A percentile compares a stretch with the other conserved stretches of the same genome.
Conservation (phyloP, 1,139 yeast species). For the Nadsonia commutata region DNA sequence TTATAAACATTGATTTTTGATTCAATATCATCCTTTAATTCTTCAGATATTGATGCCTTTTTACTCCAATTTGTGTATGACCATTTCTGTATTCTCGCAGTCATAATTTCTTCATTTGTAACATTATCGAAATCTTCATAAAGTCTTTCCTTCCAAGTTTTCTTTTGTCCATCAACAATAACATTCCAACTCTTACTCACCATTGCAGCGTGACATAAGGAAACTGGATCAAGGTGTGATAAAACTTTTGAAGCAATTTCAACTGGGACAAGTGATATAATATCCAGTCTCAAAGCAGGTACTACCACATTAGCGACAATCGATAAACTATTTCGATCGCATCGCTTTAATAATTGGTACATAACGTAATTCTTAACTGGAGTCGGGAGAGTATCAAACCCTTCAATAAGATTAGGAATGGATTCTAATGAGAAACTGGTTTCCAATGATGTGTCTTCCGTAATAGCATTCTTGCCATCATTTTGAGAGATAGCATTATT, state of each 20-base stretch:
- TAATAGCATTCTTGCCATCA: background rate
- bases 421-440: background rate
- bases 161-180: constrained; percentile 41
- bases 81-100: constrained; percentile 22
- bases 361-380: constrained; percentile 26
- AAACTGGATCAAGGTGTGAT: constrained; percentile 44
- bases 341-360: constrained; percentile 48
- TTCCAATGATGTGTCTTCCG: background rate
- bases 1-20: constrained; percentile 28
- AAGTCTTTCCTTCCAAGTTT: constrained; percentile 26
- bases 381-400: constrained; percentile 23
- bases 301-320: constrained; percentile 46
- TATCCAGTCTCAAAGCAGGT: constrained; percentile 54
- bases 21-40: constrained; percentile 5
- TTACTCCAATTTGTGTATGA: constrained; percentile 22
- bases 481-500: background rate
- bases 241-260: constrained; percentile 68
- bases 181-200: constrained; percentile 63
- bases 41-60: background rate
- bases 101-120: constrained; percentile 16
- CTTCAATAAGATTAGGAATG: constrained; percentile 19
- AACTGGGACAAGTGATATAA: constrained; percentile 53
- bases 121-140: constrained; percentile 10
- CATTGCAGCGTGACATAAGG: constrained; percentile 45
- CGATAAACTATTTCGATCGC: constrained; percentile 57